phyloP scores from a whole-genome alignment of 2,329 filamentous ascomycete genomes.

The Fulvia fulva region DNA sequence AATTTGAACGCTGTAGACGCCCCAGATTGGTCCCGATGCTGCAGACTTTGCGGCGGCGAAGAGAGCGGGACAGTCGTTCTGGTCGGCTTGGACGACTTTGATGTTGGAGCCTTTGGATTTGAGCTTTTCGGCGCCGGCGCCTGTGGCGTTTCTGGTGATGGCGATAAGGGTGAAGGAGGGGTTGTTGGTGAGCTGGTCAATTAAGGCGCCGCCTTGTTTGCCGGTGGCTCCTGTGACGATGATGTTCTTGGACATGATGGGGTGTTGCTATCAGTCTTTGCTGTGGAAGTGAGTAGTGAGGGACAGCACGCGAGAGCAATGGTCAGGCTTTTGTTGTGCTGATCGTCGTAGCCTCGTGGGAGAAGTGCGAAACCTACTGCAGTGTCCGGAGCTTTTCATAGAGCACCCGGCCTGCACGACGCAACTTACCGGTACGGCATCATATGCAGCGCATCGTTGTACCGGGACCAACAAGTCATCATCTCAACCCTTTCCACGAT shows the following conservation, averaged over 20 bases:
- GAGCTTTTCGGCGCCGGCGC: conserved; percentile 49
- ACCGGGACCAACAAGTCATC: not conserved
- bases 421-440: not conserved
- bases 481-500: not conserved
- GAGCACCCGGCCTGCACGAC: not conserved
- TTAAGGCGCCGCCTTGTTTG: conserved; percentile 45
- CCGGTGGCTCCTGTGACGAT: conserved; percentile 45
- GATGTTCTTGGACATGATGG: conserved; percentile 22
- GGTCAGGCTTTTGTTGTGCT: not conserved
- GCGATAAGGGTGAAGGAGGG: conserved; percentile 48
- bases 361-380: not conserved
- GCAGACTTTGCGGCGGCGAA: conserved; percentile 38
- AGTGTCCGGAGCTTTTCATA: not conserved
- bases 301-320: not conserved
- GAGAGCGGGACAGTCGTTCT: conserved; percentile 49
- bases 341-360: not conserved
- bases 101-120: conserved; percentile 41
- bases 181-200: conserved; percentile 38
- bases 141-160: conserved; percentile 54
- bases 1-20: conserved; percentile 59
- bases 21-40: conserved; percentile 35
- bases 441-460: not conserved
- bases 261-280: not conserved
- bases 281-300: not conserved
- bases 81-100: conserved; percentile 56